These are phyloP conservation scores for Tolypocladium album DNA, from an alignment of 2,329 filamentous ascomycete genomes.

Conservation along the genomic window DNA sequence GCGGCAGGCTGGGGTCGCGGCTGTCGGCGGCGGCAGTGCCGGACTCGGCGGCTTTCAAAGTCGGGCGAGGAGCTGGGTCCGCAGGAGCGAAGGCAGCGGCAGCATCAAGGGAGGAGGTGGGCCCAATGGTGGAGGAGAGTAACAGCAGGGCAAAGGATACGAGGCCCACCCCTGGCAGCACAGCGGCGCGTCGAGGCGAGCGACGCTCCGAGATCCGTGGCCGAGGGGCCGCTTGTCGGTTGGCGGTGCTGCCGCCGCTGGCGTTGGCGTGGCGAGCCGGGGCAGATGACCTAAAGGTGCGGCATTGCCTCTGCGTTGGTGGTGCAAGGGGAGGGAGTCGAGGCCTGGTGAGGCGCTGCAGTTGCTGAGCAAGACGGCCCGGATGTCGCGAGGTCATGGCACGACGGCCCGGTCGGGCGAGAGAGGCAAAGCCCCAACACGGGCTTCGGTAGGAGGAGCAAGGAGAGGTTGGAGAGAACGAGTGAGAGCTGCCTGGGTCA, in stretches of 20 bases:
- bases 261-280: neutral
- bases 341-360: neutral
- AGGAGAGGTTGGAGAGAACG: neutral
- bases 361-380: conserved; percentile 5
- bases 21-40: conserved; percentile 6
- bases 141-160: conserved; percentile 2
- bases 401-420: neutral
- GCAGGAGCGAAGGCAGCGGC: conserved; percentile 1
- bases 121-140: neutral
- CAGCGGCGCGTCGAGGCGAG: conserved; percentile 3
- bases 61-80: neutral
- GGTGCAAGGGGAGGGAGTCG: neutral
- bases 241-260: neutral
- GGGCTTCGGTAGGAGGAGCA: neutral
- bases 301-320: neutral
- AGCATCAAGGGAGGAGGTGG: conserved; percentile 4
- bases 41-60: neutral
- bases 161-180: conserved; percentile 3
- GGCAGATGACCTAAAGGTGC: neutral
- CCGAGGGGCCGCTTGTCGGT: neutral
- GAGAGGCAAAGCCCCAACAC: neutral
- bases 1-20: conserved; percentile 32
- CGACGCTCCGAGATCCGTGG: neutral
- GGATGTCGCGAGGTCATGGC: conserved; percentile 7
- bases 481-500: neutral